phyloP scores from a whole-genome alignment of 2,329 filamentous ascomycete species.

The Tolypocladium inflatum region DNA sequence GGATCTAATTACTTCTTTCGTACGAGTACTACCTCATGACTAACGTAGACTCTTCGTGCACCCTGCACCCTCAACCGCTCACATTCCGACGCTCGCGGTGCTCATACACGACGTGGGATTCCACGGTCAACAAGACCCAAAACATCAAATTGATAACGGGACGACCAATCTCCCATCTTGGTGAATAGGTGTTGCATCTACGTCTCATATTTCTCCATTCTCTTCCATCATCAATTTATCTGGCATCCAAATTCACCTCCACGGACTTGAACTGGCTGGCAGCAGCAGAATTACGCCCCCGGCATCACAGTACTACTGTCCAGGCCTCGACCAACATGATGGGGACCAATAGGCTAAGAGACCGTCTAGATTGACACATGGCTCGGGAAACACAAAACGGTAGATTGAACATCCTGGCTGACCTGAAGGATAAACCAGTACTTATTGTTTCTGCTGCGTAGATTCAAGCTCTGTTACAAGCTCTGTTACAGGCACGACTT shows the following conservation, averaged over 20 bases:
- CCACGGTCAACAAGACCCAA: neutral
- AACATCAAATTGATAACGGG: neutral
- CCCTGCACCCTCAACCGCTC: neutral
- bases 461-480: neutral
- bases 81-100: neutral
- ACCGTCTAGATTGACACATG: neutral
- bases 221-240: too few species aligned
- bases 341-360: neutral
- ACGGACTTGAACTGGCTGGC: neutral
- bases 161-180: neutral
- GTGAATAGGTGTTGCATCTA: neutral
- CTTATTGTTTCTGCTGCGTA: neutral
- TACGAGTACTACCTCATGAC: neutral
- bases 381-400: neutral
- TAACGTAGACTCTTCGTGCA: neutral
- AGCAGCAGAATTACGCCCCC: too few species aligned
- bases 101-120: neutral
- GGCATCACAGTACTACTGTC: neutral
- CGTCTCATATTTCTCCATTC: neutral
- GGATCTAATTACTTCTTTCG: too few species aligned
- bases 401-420: neutral
- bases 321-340: neutral
- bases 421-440: too few species aligned
- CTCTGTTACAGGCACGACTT: neutral
- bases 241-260: neutral